Percentiles rank a stretch among this genome's conserved stretches.
phyloP scores from a whole-genome alignment of 2,329 filamentous ascomycete species.

The Colletotrichum tropicicola region DNA sequence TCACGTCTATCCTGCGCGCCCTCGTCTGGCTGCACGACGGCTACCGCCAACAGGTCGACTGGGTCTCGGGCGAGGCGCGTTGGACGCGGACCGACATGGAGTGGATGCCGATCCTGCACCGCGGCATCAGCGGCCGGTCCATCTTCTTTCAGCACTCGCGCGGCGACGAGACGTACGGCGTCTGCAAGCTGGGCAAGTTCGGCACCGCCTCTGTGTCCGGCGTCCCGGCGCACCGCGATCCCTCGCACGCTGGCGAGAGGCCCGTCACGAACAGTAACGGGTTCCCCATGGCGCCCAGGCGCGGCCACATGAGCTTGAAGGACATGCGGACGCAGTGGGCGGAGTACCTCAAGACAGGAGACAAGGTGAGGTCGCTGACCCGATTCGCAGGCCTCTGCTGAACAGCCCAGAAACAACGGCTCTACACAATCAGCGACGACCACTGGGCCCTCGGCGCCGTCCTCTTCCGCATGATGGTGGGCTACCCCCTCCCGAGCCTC shows the following conservation, averaged over 20 bases:
- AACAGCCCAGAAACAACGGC: conserved; percentile 36
- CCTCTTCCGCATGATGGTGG: conserved; percentile 53
- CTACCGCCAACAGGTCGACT: conserved; percentile 36
- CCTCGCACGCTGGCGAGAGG: conserved; percentile 6
- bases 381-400: background rate
- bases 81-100: conserved; percentile 43
- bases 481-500: conserved; percentile 36
- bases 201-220: conserved; percentile 49
- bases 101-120: conserved; percentile 63
- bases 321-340: conserved; percentile 25
- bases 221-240: conserved; percentile 36
- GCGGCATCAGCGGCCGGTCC: conserved; percentile 54
- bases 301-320: conserved; percentile 3
- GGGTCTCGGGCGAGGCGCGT: background rate
- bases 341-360: conserved; percentile 5
- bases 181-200: conserved; percentile 63
- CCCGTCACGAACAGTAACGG: conserved; percentile 3
- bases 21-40: conserved; percentile 64
- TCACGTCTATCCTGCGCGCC: conserved; percentile 55
- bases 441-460: conserved; percentile 47
- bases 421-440: conserved; percentile 48
- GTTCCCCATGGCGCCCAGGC: conserved; percentile 20
- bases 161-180: conserved; percentile 59
- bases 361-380: background rate
- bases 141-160: conserved; percentile 60